Evolutionary conservation across 257 asterid species (phyloP).

Genomic region (Parsonsia alboflavescens): DNA sequence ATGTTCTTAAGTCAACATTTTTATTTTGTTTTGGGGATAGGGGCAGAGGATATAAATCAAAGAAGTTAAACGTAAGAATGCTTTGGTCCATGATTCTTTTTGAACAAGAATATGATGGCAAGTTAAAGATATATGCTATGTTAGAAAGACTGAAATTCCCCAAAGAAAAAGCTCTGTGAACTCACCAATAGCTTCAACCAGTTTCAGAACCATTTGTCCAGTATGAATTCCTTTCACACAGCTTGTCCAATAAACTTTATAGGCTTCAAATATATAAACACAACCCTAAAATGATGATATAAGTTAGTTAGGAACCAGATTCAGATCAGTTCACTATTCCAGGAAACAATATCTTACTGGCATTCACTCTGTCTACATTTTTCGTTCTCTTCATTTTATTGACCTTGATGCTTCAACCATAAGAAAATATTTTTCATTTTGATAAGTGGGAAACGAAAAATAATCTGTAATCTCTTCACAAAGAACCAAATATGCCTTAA

Average conservation of each 20-base stretch:
- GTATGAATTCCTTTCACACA: conserved; percentile 81
- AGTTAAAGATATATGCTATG: background rate
- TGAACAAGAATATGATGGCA: background rate
- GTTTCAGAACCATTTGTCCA: conserved; percentile 80
- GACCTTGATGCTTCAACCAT: background rate
- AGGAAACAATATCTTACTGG: background rate
- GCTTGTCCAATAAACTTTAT: conserved; percentile 83
- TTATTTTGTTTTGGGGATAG: background rate
- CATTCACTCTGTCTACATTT: background rate
- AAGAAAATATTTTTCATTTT: background rate
- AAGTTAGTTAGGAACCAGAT: conserved; percentile 13
- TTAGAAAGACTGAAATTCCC: background rate
- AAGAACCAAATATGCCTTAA: background rate
- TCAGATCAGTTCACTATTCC: background rate
- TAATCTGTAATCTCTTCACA: background rate
- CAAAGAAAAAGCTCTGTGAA: conserved; percentile 12
- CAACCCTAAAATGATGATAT: conserved; percentile 55
- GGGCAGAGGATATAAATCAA: background rate
- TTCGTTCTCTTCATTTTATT: background rate
- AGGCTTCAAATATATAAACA: conserved; percentile 79
- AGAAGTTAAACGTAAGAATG: background rate
- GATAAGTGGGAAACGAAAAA: background rate
- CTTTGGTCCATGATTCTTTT: background rate
- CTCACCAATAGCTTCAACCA: conserved; percentile 97
- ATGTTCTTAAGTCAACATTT: background rate